Conservation (phyloP, 495 filamentous ascomycete genomes). For the Xylaria scruposa region DNA sequence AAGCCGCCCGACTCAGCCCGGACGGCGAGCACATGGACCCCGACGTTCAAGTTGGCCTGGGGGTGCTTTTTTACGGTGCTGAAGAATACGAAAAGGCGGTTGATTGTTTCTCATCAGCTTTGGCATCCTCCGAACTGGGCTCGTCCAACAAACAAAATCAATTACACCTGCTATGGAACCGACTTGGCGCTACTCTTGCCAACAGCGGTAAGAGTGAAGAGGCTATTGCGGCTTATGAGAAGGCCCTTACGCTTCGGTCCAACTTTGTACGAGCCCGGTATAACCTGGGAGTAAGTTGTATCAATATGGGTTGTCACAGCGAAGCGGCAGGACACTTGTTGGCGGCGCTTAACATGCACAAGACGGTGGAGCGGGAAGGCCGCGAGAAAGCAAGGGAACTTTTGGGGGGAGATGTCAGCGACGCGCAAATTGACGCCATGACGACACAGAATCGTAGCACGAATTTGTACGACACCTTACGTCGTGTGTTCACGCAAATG, state of each 20-base stretch:
- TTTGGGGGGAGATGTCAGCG: constrained; percentile 66
- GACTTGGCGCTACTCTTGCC: constrained; percentile 92
- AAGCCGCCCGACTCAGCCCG: constrained; percentile 88
- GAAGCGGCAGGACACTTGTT: constrained; percentile 96
- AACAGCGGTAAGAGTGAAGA: constrained; percentile 93
- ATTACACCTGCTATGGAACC: constrained; percentile 95
- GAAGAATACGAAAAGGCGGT: constrained; percentile 99
- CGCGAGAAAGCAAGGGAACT: constrained; percentile 83
- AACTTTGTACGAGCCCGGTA: constrained; percentile 98
- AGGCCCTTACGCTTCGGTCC: constrained; percentile 82
- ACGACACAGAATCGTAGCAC: constrained; percentile 93
- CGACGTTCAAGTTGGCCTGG: constrained; percentile 96
- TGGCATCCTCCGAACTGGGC: constrained; percentile 81
- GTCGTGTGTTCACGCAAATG: constrained; percentile 95
- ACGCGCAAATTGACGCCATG: constrained; percentile 79
- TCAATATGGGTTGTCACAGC: constrained; percentile 94
- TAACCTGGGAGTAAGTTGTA: constrained; percentile 94
- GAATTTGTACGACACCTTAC: constrained; percentile 90
- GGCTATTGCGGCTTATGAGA: constrained; percentile 94
- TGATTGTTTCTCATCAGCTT: constrained; percentile 93
- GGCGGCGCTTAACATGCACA: constrained; percentile 94
- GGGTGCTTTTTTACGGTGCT: constrained; percentile 96
- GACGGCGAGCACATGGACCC: constrained; percentile 90
- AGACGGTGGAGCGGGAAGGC: constrained; percentile 85
- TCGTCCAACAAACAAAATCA: constrained; percentile 75